Percentiles rank a stretch among this genome's conserved stretches.
phyloP scores from a whole-genome alignment of 2,329 filamentous ascomycete genomes.

The Tricladium varicosporioides region DNA sequence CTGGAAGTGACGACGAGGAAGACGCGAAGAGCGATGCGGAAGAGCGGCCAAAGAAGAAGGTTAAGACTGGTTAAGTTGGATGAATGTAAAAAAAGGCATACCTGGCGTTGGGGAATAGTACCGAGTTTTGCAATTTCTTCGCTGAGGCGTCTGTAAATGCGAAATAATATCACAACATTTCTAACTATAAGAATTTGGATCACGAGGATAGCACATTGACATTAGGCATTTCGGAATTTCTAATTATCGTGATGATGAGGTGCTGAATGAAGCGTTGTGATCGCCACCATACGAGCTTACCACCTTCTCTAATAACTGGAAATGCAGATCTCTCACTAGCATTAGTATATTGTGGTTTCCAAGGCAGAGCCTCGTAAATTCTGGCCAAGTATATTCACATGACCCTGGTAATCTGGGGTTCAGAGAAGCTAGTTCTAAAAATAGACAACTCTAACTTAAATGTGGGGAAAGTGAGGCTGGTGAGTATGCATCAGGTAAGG shows the following conservation, averaged over 20 bases:
- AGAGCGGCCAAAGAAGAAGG: conserved; percentile 51
- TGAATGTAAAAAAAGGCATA: conserved; percentile 12
- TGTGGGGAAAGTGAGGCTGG: too few species aligned
- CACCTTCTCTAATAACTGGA: not conserved
- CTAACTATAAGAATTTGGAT: not conserved
- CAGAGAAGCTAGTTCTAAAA: too few species aligned
- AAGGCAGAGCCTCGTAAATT: not conserved
- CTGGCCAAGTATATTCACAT: too few species aligned
- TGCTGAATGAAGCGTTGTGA: not conserved
- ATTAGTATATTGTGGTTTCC: not conserved
- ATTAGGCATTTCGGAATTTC: too few species aligned
- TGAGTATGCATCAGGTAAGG: too few species aligned
- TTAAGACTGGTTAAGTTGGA: conserved; percentile 25
- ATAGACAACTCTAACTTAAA: too few species aligned
- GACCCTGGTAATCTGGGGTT: too few species aligned
- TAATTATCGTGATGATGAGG: too few species aligned
- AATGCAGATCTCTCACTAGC: not conserved
- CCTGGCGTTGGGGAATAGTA: conserved; percentile 9
- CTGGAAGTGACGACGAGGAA: conserved; percentile 65
- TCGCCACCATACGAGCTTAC: not conserved
- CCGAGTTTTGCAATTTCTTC: not conserved
- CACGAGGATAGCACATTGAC: not conserved
- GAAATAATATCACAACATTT: not conserved
- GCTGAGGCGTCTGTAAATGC: not conserved
- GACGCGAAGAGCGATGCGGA: conserved; percentile 60